Evolutionary conservation across 768 basidiomycete species (phyloP), one percentile per base, ranked within the genome.

Genomic region (Plicaturopsis crispa): DNA sequence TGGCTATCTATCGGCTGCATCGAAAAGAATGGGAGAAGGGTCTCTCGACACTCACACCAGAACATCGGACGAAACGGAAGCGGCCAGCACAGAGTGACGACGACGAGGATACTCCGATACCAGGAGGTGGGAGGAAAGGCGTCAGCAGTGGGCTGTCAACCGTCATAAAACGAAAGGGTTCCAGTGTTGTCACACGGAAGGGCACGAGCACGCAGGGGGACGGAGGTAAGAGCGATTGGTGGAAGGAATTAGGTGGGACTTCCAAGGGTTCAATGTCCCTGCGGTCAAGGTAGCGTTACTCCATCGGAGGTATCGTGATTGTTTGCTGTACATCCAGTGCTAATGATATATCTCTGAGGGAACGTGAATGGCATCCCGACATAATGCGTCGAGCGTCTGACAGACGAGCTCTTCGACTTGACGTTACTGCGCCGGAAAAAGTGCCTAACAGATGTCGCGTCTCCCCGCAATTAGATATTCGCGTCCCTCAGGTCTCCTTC

Each of bases 1-100:
- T 99, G 90, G 93, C 90, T 0, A 66, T 97, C 26, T 97, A 85
- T 56, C 73, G 91, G 5, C 53, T 93, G 13, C 72, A 92, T 57
- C 80, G 84, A 48, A 78, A 77, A 36, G 70, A 76, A 33, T 98
- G 89, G 89, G 93, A 98, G 47, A 68, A 67, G 41, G 66, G 69
- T n/a, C 56, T 45, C 44, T 19, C 49, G 34, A 33, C 31, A 36
- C 19, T 18, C 35, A 17, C 45, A 24, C 17, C 21, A 31, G 19
- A 19, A 16, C 44, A 3, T 4, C 32, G 31, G 6, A 7, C 10
- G 0, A 31, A 32, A 7, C 21, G 26, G 7, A 48, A 39, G 41
- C 53, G 51, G 41, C 49, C 49, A 24, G 48, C 45, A 39, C 50
- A 20, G 8, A 40, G 21, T 20, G 43, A 39, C 6, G 26, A 19